Base-by-base conservation (phyloP, 2,329 filamentous ascomycete species). In the Dactylellina drechsleri region DNA sequence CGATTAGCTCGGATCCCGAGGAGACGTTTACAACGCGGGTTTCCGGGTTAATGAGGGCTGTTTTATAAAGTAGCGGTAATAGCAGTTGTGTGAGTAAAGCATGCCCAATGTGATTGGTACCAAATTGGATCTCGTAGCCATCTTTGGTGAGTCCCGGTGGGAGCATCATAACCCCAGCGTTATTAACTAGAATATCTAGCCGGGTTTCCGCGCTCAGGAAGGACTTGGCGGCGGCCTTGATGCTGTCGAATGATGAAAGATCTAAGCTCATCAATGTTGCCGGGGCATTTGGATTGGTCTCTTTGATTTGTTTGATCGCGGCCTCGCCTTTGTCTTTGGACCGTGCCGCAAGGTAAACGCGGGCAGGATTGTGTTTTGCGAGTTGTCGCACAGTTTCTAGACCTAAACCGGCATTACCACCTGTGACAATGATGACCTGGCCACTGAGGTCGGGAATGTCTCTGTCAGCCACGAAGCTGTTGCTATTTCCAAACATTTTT, bases 181-280 rank as follows among this genome's bases (percentile, higher is more conserved):
- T 82, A 23, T 79, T 80, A 18, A 83, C 80, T 16, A 85, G 79
- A 31, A 84, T 77, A 70, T 85, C 83, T 3, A 85, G 79, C 1
- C 78, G 77, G 10, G 77, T 61, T 45, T 78, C 73, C 18, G 79
- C 53, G 0, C 77, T 47, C 3, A 62, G 36, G 59, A 82, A 79
- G 2, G 59, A 49, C 0, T 79, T 64, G 2, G 78, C 79, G 0
- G 81, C 80, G 1, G 74, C 43, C 41, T 81, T 80, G 40, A 82
- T 78, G 2, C 79, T 80, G 8, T 68, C 58, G 0, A 82, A 78
- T 20, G 80, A 81, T 1, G 78, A 62, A 2, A 82, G 78, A 62
- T 82, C 79, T 60, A 82, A 78, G 54, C 78, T 26, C 2, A 83
- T 68, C 53, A 82, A 81, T 0, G 77, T 77, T 18, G 80, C 56